Base-by-base conservation (phyloP, 805 yeast species). In the Zygoascus flipseniorum region DNA sequence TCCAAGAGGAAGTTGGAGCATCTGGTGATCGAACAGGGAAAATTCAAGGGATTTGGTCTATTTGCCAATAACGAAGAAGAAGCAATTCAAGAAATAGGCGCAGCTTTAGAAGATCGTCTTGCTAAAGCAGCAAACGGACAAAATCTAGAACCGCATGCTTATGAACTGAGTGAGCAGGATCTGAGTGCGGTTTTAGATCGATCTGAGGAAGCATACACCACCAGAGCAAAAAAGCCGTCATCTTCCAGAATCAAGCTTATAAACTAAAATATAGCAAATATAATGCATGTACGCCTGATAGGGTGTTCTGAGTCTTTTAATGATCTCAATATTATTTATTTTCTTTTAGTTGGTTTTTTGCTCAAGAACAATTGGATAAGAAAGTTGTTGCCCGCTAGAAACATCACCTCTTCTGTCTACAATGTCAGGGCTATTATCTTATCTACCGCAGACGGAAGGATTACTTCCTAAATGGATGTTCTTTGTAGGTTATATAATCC, bases 1-100 rank as follows among this genome's bases (percentile, higher is more conserved):
- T 77, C 85, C 23, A 93, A 93, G 69, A 76, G 96, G 55, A 80
- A 79, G 54, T 74, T 90, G 54, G 97, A 89, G 60, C 81, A 80
- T 62, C 67, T 87, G 61, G 88, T 89, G 23, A 85, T 85, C 52
- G 84, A 82, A 60, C 65, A 79, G 71, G 89, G 89, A 2, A 57
- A 60, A 19, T 67, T 68, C 58, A 60, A 58, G 43, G 69, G 69
- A 3, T 58, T 62, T 10, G 56, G 61, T 5, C 50, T 50, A 37
- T 44, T 50, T n/a, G 26, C 43, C 18, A 37, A 41, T 18, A 39
- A 26, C 31, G 47, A 18, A 6, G 50, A 20, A 14, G 53, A 41
- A 37, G 46, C 54, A 23, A 31, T 39, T 8, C 18, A 47, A 26
- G 53, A 43, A 28, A 18, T 50, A 14, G 48, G 43, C 2, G 20